Percentiles rank a stretch among this genome's conserved stretches.
Conservation (phyloP, 1,139 yeast species). For the Geotrichum fermentans region DNA sequence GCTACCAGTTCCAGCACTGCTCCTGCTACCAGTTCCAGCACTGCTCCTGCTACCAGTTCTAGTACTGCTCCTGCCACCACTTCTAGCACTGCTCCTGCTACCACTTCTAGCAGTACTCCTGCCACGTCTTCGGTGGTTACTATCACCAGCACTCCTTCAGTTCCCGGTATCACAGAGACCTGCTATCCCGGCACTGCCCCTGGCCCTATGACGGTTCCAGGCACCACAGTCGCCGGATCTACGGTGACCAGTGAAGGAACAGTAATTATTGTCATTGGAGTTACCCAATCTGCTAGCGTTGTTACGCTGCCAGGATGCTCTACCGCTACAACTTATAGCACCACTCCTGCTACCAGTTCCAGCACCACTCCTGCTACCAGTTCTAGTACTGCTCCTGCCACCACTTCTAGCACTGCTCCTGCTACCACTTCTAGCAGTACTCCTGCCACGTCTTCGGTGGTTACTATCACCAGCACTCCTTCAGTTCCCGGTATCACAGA, state of each 20-base stretch:
- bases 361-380: not conserved
- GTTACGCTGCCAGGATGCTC: not conserved
- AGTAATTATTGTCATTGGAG: not conserved
- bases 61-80: constrained; percentile 13
- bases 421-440: not conserved
- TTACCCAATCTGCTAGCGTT: constrained; percentile 6
- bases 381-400: not conserved
- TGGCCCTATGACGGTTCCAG: constrained; percentile 15
- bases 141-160: constrained; percentile 16
- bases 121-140: constrained; percentile 19
- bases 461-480: constrained; percentile 15
- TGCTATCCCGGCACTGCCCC: constrained; percentile 1
- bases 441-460: constrained; percentile 1
- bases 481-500: not conserved
- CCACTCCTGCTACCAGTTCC: constrained; percentile 5
- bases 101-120: constrained; percentile 3
- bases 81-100: constrained; percentile 9
- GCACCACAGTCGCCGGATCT: constrained; percentile 7
- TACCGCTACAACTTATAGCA: constrained; percentile 16
- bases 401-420: constrained; percentile 8
- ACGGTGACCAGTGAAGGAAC: constrained; percentile 5
- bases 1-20: constrained; percentile 7
- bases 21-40: not conserved
- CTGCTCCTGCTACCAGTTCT: constrained; percentile 8
- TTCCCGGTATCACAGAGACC: constrained; percentile 7